phyloP scores from a whole-genome alignment of 495 filamentous ascomycete genomes.

The Amorphotheca resinae region DNA sequence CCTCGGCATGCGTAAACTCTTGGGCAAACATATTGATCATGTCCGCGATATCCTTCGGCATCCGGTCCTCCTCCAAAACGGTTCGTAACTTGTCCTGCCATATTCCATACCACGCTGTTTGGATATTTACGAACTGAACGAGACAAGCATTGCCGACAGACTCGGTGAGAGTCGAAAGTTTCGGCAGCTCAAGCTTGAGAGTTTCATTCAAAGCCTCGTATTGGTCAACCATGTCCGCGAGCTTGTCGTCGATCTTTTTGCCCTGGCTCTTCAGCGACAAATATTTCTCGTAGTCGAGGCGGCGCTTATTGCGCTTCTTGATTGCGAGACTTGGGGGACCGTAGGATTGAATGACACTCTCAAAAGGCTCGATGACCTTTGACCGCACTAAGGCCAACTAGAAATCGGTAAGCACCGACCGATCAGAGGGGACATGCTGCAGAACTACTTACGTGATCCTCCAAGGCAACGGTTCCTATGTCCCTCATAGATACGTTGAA shows the following conservation, averaged over 20 bases:
- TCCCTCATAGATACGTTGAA: slow-evolving; percentile 74
- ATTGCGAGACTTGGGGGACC: slow-evolving; percentile 74
- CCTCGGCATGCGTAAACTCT: slow-evolving; percentile 54
- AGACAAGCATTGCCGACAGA: slow-evolving; percentile 70
- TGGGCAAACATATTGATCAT: slow-evolving; percentile 59
- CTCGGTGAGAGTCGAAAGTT: slow-evolving; percentile 65
- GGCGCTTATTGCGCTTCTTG: slow-evolving; percentile 81
- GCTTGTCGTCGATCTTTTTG: slow-evolving; percentile 72
- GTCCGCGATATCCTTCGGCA: slow-evolving; percentile 51
- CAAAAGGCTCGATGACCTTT: slow-evolving; percentile 78
- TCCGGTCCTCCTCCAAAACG: slow-evolving; percentile 50
- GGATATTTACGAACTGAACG: slow-evolving; percentile 68
- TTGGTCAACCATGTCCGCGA: slow-evolving; percentile 67
- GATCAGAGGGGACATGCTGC: slow-evolving; percentile 7
- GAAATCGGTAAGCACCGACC: background rate
- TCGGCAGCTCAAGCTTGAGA: slow-evolving; percentile 83
- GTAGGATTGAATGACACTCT: slow-evolving; percentile 65
- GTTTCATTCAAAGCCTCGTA: slow-evolving; percentile 85
- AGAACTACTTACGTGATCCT: slow-evolving; percentile 63
- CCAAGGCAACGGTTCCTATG: slow-evolving; percentile 60
- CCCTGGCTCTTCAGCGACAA: slow-evolving; percentile 53
- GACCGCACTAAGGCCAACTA: slow-evolving; percentile 65
- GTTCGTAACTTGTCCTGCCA: slow-evolving; percentile 70
- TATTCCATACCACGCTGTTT: slow-evolving; percentile 63
- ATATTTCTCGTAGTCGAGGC: slow-evolving; percentile 69